Evolutionary conservation across 768 basidiomycete species (phyloP), one percentile per base, ranked within the genome.

Genomic region (Phylloporus rhodoxanthus): DNA sequence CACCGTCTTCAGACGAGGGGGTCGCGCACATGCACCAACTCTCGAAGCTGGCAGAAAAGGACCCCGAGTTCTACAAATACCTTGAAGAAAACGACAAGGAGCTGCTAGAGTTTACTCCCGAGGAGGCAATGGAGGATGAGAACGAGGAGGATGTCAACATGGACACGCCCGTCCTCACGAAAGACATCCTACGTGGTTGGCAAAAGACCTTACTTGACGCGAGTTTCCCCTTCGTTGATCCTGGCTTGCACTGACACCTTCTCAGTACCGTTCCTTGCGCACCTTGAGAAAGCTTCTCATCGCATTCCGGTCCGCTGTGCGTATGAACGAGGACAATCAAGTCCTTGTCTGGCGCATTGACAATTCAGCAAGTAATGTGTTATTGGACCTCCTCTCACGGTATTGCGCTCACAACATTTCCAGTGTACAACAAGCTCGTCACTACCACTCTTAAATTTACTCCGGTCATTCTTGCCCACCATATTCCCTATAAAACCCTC

Each of bases 21-120:
- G 73, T 74, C 45, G 68, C 74, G 5, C 95, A 97, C 73, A 71
- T 91, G 52, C 68, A 82, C 39, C 88, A 95, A 48, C 78, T 99
- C 13, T 84, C 88, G 33, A 84, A 88, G 62, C 79, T 99, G 30
- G 90, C 90, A 2, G 87, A 95, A 68, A 92, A 91, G 65, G 95
- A 99, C 67, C 95, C 95, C n/a, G 95, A 96, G 63, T 99, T 98
- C 72, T 99, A 82, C 84, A 91, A 94, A 70, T 99, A 94, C 65
- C 76, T 99, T 2, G 86, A 94, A 71, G 91, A 98, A 69, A 93
- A 99, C 62, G 96, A 99, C 68, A 73, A 75, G 51, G 93, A 92
- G 48, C 73, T 98, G n/a, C 75, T 99, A 2, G 77, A 90, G 4
- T 98, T 98, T 62, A 73, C 81, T 34, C 70, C 77, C 1, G 59